Percentiles rank a stretch among this genome's conserved stretches.
Conservation (phyloP, 1,284 basidiomycete genomes). For the Pyrrhoderma noxium region DNA sequence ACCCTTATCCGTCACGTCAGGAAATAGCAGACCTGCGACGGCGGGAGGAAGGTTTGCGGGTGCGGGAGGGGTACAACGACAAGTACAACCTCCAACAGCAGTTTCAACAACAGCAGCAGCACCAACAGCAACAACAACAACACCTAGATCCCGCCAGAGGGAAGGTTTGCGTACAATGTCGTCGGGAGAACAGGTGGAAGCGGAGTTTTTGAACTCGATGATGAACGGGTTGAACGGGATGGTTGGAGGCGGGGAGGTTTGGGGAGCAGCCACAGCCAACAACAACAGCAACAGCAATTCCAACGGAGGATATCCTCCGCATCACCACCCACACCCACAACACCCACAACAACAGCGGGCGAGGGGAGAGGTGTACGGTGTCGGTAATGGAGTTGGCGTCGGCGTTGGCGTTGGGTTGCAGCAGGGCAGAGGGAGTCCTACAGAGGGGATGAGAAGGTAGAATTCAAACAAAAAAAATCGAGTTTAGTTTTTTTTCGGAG, state of each 20-base stretch:
- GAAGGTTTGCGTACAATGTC: too few species aligned
- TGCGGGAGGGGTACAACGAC: constrained; percentile 25
- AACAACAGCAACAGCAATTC: constrained; percentile 21
- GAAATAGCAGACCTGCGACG: constrained; percentile 32
- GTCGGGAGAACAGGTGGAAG: too few species aligned
- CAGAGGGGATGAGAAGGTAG: constrained; percentile 26
- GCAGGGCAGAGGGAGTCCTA: constrained; percentile 22
- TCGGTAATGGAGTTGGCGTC: constrained; percentile 22
- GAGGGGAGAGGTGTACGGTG: constrained; percentile 22
- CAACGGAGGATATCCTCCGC: constrained; percentile 24
- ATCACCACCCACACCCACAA: constrained; percentile 14
- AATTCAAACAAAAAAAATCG: background rate
- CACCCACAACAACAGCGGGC: constrained; percentile 16
- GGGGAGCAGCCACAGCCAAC: constrained; percentile 21
- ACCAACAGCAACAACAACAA: background rate
- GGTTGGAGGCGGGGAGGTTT: too few species aligned
- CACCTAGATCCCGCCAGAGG: background rate
- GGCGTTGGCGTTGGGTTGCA: constrained; percentile 19
- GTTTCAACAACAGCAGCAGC: constrained; percentile 17
- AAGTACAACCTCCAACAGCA: constrained; percentile 19
- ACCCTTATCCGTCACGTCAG: constrained; percentile 26
- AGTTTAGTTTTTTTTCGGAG: background rate
- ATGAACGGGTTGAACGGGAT: too few species aligned
- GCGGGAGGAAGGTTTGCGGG: constrained; percentile 42
- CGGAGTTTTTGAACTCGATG: too few species aligned